These are phyloP conservation scores for Alternaria sp. DNA, from an alignment of 2,329 filamentous ascomycete species.

Conservation along the genomic window DNA sequence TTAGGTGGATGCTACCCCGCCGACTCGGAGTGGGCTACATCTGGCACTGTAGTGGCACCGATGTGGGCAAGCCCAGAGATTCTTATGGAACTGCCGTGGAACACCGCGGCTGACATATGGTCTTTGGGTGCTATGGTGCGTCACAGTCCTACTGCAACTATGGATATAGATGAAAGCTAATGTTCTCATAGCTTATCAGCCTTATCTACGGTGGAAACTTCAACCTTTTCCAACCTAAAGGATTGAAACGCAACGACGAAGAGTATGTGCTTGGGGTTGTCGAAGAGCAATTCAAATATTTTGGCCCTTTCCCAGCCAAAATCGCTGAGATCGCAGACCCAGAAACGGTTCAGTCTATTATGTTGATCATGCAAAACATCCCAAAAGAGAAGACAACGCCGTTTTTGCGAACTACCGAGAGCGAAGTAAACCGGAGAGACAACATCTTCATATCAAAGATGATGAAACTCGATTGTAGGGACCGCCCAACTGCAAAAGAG, in stretches of 20 bases:
- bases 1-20: conserved; percentile 40
- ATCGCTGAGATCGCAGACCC: conserved; percentile 34
- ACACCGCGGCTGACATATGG: conserved; percentile 53
- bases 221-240: conserved; percentile 38
- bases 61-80: conserved; percentile 54
- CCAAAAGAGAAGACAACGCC: conserved; percentile 24
- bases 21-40: conserved; percentile 32
- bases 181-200: conserved; percentile 35
- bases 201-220: conserved; percentile 39
- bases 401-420: conserved; percentile 23
- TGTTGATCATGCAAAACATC: conserved; percentile 23
- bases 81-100: conserved; percentile 41
- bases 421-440: conserved; percentile 26
- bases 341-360: conserved; percentile 22
- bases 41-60: conserved; percentile 43
- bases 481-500: conserved; percentile 53
- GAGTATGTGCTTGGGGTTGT: conserved; percentile 37
- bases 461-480: conserved; percentile 57
- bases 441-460: conserved; percentile 53
- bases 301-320: conserved; percentile 37
- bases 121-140: conserved; percentile 52
- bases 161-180: conserved; percentile 15
- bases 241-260: conserved; percentile 31
- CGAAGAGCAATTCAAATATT: conserved; percentile 31
- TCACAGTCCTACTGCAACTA: conserved; percentile 13